Conservation (phyloP, 257 asterid species). For the Solanum clarkiae region DNA sequence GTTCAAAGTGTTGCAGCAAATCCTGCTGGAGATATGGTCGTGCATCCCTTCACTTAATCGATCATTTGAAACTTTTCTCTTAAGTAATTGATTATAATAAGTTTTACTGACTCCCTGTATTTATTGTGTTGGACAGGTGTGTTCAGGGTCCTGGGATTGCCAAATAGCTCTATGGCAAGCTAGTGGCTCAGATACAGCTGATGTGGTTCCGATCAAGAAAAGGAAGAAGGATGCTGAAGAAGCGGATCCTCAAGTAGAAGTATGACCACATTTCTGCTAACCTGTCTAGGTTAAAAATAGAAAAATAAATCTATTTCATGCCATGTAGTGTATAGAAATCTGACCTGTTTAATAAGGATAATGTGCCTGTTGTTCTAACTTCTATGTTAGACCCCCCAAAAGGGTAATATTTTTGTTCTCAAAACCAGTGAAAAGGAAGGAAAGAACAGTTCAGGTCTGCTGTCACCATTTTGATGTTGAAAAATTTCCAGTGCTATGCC, state of each 20-base stretch:
- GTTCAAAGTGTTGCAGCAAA: conserved; percentile 69
- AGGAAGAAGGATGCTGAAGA: conserved; percentile 50
- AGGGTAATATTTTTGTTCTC: background rate
- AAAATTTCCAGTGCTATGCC: background rate
- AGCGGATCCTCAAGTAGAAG: conserved; percentile 61
- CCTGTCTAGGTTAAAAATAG: background rate
- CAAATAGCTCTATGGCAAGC: conserved; percentile 65
- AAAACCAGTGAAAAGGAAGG: background rate
- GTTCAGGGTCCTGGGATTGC: conserved; percentile 97
- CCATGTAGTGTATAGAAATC: background rate
- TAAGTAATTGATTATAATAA: background rate
- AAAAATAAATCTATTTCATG: background rate
- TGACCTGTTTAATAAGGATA: background rate
- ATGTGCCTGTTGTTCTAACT: background rate
- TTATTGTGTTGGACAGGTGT: conserved; percentile 37
- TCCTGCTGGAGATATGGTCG: conserved; percentile 72
- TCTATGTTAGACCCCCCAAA: background rate
- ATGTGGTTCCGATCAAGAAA: conserved; percentile 57
- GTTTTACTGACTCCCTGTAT: background rate
- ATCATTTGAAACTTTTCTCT: background rate
- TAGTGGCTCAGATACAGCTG: conserved; percentile 32
- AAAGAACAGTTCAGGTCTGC: background rate
- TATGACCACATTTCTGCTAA: conserved; percentile 8
- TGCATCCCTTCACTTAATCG: background rate
- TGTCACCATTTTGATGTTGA: background rate